Evolutionary conservation across 2,329 filamentous ascomycete species (phyloP).

Genomic region (Trichoderma afroharzianum): DNA sequence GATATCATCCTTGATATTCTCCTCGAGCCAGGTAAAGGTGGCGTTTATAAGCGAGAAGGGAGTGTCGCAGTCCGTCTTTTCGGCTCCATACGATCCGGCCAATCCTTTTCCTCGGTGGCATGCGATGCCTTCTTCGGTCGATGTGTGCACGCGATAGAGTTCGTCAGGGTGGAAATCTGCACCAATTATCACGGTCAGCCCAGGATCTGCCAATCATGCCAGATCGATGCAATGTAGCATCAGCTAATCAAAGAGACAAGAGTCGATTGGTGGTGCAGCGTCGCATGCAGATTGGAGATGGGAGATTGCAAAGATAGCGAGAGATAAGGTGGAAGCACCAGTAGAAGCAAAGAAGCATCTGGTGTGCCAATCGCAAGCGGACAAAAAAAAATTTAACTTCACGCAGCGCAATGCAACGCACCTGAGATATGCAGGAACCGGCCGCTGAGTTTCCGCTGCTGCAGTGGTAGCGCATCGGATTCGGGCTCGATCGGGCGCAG

Average conservation of each 20-base stretch:
- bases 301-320: not conserved
- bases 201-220: not conserved
- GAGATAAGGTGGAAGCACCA: not conserved
- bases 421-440: conserved; percentile 87
- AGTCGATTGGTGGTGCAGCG: not conserved
- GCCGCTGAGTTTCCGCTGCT: conserved; percentile 56
- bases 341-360: not conserved
- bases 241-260: not conserved
- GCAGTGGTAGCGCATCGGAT: not conserved
- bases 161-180: conserved; percentile 88
- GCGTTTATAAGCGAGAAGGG: conserved; percentile 77
- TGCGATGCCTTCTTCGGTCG: conserved; percentile 62
- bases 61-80: conserved; percentile 84
- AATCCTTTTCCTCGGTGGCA: conserved; percentile 78
- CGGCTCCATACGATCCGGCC: conserved; percentile 78
- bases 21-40: conserved; percentile 83
- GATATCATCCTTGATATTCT: conserved; percentile 71
- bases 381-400: not conserved
- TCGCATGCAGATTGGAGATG: conserved; percentile 1
- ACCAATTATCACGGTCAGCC: conserved; percentile 12
- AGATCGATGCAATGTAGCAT: not conserved
- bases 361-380: not conserved
- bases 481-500: conserved; percentile 3
- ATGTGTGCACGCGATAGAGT: conserved; percentile 77
- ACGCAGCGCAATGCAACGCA: conserved; percentile 38